These are phyloP conservation scores for Chimonanthus praecox DNA, from an alignment of 164 flowering plant genomes.

Conservation along the genomic window DNA sequence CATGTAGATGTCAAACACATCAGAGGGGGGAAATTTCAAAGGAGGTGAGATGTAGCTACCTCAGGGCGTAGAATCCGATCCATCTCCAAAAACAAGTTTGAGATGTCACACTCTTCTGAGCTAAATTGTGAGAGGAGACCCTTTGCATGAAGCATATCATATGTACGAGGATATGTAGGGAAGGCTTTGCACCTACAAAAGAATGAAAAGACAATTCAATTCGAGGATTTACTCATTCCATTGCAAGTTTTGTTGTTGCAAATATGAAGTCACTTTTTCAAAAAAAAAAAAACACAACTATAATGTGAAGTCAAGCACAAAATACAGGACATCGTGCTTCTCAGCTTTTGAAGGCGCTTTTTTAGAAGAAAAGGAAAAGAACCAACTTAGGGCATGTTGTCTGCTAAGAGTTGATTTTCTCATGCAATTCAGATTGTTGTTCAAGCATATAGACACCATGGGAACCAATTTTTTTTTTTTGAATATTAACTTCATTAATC, in stretches of 20 bases:
- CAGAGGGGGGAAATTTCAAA: too few relatives aligned
- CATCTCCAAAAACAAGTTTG: conserved; percentile 80
- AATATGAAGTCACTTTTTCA: background rate
- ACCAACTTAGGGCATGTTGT: background rate
- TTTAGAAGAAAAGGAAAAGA: background rate
- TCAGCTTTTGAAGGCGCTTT: background rate
- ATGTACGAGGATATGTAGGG: conserved; percentile 95
- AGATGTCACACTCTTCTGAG: conserved; percentile 51
- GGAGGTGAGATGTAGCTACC: conserved; percentile 31
- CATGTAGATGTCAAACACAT: too few relatives aligned
- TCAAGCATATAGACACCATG: background rate
- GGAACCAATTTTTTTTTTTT: too few relatives aligned
- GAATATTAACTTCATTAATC: too few relatives aligned
- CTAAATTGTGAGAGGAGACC: conserved; percentile 64
- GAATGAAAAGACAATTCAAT: conserved; percentile 5
- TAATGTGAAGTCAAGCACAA: background rate
- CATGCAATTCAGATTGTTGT: background rate
- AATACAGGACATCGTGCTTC: background rate
- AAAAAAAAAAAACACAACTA: background rate
- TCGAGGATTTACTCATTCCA: background rate
- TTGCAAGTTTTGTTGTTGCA: background rate
- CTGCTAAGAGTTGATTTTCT: background rate
- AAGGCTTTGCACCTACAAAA: conserved; percentile 88
- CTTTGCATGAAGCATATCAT: conserved; percentile 93
- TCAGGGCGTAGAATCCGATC: conserved; percentile 92